Percentiles rank a stretch among this genome's conserved stretches.
Conservation (phyloP, 1,284 basidiomycete genomes). For the Ganoderma sinense region DNA sequence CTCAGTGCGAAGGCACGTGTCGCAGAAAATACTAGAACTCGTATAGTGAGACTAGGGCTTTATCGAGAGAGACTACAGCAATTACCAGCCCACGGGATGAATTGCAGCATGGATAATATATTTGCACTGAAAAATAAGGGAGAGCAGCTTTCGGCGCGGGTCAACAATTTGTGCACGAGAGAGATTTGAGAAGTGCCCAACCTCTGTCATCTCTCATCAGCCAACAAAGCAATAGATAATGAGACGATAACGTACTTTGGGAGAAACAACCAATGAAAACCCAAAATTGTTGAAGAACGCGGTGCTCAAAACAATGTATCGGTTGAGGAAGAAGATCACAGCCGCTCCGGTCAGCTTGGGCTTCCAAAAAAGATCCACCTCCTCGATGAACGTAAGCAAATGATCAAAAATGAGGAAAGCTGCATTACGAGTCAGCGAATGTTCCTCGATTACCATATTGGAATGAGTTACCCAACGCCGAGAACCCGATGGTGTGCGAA, state of each 20-base stretch:
- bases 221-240: neutral
- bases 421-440: neutral
- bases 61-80: neutral
- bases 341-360: neutral
- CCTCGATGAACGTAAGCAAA: neutral
- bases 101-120: conserved; percentile 5
- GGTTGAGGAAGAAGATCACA: conserved; percentile 10
- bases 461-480: neutral
- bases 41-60: too few relatives aligned
- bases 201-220: neutral
- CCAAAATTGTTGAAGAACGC: neutral
- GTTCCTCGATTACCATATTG: neutral
- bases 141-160: neutral
- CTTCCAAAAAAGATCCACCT: conserved; percentile 12
- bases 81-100: conserved; percentile 11
- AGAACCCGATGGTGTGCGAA: neutral
- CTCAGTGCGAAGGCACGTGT: conserved; percentile 7
- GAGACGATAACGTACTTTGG: neutral
- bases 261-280: neutral
- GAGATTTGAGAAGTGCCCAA: neutral
- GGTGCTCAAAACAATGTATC: conserved; percentile 7
- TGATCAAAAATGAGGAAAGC: conserved; percentile 8
- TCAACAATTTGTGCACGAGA: neutral
- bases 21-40: neutral
- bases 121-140: conserved; percentile 1